Conservation (phyloP, 805 yeast species). For the Wickerhamomyces bisporus region DNA sequence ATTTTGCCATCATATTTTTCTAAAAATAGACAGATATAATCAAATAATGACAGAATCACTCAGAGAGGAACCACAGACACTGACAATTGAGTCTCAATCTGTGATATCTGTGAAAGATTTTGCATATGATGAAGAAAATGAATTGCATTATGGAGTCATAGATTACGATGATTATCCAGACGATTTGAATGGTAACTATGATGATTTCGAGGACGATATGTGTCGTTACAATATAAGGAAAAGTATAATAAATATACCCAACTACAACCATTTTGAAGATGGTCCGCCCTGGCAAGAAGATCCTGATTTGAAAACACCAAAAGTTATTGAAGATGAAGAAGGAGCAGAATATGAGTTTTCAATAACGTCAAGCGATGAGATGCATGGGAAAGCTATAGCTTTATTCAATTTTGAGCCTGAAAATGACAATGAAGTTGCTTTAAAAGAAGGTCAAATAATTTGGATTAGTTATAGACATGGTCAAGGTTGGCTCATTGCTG, state of each 20-base stretch:
- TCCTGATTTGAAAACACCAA: slow-evolving; percentile 25
- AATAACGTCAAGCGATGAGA: slow-evolving; percentile 40
- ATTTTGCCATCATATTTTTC: too few species aligned
- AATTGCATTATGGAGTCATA: slow-evolving; percentile 60
- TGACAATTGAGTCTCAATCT: slow-evolving; percentile 1
- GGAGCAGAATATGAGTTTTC: slow-evolving; percentile 20
- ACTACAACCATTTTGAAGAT: slow-evolving; percentile 18
- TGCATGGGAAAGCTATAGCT: slow-evolving; percentile 71
- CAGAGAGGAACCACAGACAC: too few species aligned
- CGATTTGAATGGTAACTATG: slow-evolving; percentile 20
- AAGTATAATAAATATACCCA: slow-evolving; percentile 26
- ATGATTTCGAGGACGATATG: slow-evolving; percentile 13
- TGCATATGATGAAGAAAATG: slow-evolving; percentile 69
- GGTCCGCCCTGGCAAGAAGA: slow-evolving; percentile 34
- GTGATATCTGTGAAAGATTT: slow-evolving; percentile 65
- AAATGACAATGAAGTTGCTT: slow-evolving; percentile 83
- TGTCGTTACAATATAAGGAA: slow-evolving; percentile 22
- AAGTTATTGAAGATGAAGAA: slow-evolving; percentile 9
- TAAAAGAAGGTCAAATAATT: slow-evolving; percentile 75
- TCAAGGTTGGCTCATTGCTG: slow-evolving; percentile 97
- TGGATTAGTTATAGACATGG: slow-evolving; percentile 91
- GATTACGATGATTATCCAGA: slow-evolving; percentile 24
- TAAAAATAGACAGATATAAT: too few species aligned
- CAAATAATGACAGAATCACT: too few species aligned
- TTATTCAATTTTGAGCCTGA: slow-evolving; percentile 88